Evolutionary conservation across 805 yeast genomes (phyloP), one percentile per base, ranked within the genome.

Genomic region (Candida incommunis): DNA sequence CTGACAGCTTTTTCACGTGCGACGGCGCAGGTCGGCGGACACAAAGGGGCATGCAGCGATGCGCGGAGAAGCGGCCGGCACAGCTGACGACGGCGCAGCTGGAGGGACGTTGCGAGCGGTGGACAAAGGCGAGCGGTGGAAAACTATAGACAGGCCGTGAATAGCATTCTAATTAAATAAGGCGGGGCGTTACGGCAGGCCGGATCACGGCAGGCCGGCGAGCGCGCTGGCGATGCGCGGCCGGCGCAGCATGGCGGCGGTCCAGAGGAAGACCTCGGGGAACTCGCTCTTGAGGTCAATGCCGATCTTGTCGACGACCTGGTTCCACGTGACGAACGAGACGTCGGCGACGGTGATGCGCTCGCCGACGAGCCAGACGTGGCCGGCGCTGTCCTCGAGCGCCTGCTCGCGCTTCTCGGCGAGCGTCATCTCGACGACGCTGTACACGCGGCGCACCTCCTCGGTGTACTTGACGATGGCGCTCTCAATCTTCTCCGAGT

Each of bases 221-320:
- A 88, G 68, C 2, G 96, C 96, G 51, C 90, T 74, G 23, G 82
- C 71, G 24, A 88, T 96, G 1, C 92, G 88, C 3, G 95, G 94
- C 58, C 96, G 76, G 63, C 90, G 76, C 95, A 88, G 83, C 95
- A 88, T 85, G 56, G 79, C 80, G 60, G 82, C 81, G 9, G 96
- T 88, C 96, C 96, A 88, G 62, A 85, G 85, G 68, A 84, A 87
- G 41, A 87, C 96, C 65, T 88, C 96, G 3, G 96, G 96, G 59
- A 82, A 87, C 61, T 88, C 96, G 24, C 75, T 72, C 60, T 82
- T 81, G 55, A 88, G 74, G 56, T 83, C 84, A 50, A 88, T 85
- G 4, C 96, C 96, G 45, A 88, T 82, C 56, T 95, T 71, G 60
- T 84, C 95, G 45, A 88, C 94, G 16, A 88, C 96, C 57, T 87